Percentiles rank a stretch among this genome's conserved stretches.
Conservation (phyloP, 78 protist genomes). For the Dictyostelium brefeldianum region DNA sequence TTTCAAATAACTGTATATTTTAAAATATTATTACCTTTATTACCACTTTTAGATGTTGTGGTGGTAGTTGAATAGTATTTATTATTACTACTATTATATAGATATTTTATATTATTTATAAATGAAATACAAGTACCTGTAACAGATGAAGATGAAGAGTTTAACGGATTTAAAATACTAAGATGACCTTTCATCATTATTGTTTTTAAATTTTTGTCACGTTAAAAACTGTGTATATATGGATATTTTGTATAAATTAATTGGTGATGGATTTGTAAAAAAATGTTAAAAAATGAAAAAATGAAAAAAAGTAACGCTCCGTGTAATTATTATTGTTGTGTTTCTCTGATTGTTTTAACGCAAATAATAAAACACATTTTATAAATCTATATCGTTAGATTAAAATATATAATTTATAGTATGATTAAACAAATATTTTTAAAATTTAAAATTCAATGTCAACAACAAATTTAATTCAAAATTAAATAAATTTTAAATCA, state of each 20-base stretch:
- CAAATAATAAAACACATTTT: too few relatives aligned
- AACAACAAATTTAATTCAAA: background rate
- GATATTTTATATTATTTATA: background rate
- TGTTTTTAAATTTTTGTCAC: background rate
- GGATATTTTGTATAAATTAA: background rate
- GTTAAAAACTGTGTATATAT: too few relatives aligned
- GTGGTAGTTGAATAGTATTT: too few relatives aligned
- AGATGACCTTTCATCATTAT: conserved; percentile 2
- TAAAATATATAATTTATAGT: background rate
- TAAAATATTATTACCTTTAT: background rate
- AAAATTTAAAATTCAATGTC: background rate
- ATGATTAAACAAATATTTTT: too few relatives aligned
- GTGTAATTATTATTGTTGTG: too few relatives aligned
- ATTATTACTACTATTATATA: too few relatives aligned
- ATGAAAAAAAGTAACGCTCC: too few relatives aligned
- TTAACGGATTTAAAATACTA: background rate
- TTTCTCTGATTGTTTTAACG: background rate
- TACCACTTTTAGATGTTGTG: too few relatives aligned
- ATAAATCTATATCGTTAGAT: background rate
- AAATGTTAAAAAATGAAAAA: background rate
- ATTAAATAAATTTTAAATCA: background rate
- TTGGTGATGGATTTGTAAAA: background rate
- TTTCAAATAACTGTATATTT: too few relatives aligned
- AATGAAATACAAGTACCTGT: background rate
- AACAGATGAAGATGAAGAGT: background rate